Evolutionary conservation across 2,329 filamentous ascomycete species (phyloP).

Genomic region (Colletotrichum sp.): DNA sequence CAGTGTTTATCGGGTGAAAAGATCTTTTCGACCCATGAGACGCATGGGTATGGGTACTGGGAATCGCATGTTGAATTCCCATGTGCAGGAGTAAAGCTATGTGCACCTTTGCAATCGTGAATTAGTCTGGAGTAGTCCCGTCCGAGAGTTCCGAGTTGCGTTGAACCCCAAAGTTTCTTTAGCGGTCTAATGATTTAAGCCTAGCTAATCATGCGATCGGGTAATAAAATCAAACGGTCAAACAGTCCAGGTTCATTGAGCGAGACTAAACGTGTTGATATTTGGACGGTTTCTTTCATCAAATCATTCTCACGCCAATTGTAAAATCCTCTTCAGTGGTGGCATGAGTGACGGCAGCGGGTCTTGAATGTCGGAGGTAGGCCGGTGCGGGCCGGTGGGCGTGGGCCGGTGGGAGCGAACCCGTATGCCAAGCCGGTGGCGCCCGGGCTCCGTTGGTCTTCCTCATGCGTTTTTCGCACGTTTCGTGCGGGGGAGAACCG

Average conservation of each 20-base stretch:
- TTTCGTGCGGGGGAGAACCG: background rate
- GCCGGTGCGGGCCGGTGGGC: background rate
- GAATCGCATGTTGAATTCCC: background rate
- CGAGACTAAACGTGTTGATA: background rate
- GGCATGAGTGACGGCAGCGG: background rate
- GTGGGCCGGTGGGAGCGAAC: background rate
- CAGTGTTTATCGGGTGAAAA: background rate
- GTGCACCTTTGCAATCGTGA: background rate
- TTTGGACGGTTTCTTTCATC: rapidly evolving
- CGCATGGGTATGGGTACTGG: background rate
- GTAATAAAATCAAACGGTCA: background rate
- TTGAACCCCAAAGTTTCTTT: background rate
- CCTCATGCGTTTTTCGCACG: background rate
- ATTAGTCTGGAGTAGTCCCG: background rate
- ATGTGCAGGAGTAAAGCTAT: background rate
- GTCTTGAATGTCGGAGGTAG: background rate
- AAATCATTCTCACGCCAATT: rapidly evolving
- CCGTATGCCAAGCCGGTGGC: background rate
- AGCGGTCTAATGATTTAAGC: background rate
- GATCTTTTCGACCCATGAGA: background rate
- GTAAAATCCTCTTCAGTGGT: rapidly evolving
- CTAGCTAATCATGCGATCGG: background rate
- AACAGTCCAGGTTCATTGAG: background rate
- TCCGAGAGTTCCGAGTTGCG: background rate
- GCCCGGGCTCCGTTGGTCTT: background rate